phyloP scores from a whole-genome alignment of 305 asterid genomes.

The Fraxinus floribunda region DNA sequence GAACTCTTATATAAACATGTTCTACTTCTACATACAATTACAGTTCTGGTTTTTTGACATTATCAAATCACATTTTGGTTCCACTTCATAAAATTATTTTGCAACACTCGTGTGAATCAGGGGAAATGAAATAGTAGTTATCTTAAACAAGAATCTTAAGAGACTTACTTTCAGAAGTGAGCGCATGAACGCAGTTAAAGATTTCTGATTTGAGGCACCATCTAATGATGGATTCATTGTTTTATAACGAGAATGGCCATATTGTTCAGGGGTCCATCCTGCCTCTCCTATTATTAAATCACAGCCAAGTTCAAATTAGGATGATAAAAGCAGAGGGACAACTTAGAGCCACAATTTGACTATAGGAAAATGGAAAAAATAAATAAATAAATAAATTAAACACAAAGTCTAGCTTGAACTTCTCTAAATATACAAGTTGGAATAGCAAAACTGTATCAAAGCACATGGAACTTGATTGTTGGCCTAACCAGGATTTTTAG shows the following conservation, averaged over 20 bases:
- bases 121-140: neutral
- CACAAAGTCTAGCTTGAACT: neutral
- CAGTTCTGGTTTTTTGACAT: neutral
- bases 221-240: conserved; percentile 54
- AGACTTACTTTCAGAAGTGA: conserved; percentile 70
- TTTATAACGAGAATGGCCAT: conserved; percentile 88
- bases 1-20: neutral
- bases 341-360: conserved; percentile 2
- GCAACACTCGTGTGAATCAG: neutral
- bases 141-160: conserved; percentile 7
- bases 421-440: conserved; percentile 6
- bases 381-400: neutral
- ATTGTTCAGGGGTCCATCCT: conserved; percentile 95
- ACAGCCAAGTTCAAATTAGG: conserved; percentile 34
- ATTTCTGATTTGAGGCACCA: conserved; percentile 65
- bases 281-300: conserved; percentile 70
- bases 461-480: neutral
- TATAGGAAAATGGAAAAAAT: neutral
- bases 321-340: conserved; percentile 4
- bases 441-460: neutral
- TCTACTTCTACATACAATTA: neutral
- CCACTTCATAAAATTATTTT: neutral
- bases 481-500: neutral
- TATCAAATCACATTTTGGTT: neutral
- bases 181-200: conserved; percentile 87